Evolutionary conservation across 1,139 yeast genomes (phyloP).

Genomic region (Pichia sp.): DNA sequence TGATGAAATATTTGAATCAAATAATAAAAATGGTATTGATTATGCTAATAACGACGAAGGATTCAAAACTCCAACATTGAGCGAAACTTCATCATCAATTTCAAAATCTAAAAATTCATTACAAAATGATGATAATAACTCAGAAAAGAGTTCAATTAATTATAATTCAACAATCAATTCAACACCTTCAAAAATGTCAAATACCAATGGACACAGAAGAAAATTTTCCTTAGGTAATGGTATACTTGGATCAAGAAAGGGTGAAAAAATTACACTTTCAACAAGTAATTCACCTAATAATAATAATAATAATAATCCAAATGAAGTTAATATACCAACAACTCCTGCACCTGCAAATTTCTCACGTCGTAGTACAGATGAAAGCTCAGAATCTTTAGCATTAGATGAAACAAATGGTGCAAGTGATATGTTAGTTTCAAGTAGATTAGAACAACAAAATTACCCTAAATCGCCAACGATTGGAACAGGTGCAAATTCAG

Average conservation of each 20-base stretch:
- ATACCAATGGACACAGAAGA: conserved; percentile 43
- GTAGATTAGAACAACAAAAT: conserved; percentile 47
- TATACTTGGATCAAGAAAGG: conserved; percentile 37
- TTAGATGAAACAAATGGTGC: conserved; percentile 36
- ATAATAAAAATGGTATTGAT: not conserved
- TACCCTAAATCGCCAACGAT: conserved; percentile 17
- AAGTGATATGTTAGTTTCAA: conserved; percentile 60
- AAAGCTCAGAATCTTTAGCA: conserved; percentile 56
- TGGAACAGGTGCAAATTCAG: conserved; percentile 9
- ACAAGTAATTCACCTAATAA: too few species aligned
- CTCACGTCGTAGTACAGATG: conserved; percentile 27
- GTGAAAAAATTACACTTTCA: conserved; percentile 39
- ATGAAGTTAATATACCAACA: conserved; percentile 36
- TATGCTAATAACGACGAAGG: conserved; percentile 10
- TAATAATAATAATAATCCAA: conserved; percentile 26
- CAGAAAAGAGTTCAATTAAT: conserved; percentile 2
- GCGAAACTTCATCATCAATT: conserved; percentile 9
- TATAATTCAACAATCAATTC: conserved; percentile 1
- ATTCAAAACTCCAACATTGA: conserved; percentile 13
- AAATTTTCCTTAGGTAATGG: conserved; percentile 59
- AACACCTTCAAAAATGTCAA: conserved; percentile 13
- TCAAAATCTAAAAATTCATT: conserved; percentile 4
- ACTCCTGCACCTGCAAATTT: conserved; percentile 37
- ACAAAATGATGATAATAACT: conserved; percentile 8
- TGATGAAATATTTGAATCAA: conserved; percentile 1